Base-by-base conservation (phyloP, 2,329 filamentous ascomycete genomes). In the Septoria petroselini region DNA sequence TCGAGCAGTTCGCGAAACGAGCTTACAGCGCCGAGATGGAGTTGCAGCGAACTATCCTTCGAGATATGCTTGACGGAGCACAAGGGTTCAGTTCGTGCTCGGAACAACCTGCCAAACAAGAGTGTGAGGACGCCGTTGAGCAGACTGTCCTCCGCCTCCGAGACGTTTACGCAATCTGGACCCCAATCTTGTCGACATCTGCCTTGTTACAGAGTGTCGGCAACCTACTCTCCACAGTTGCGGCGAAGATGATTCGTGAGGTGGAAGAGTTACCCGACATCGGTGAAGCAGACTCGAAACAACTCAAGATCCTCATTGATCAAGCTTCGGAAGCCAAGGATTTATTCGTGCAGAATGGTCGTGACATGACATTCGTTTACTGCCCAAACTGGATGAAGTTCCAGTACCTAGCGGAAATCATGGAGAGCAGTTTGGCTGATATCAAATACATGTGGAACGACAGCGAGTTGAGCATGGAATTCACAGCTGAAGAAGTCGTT, bases 381-480 rank as follows among this genome's bases (percentile, higher is more conserved):
- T 79, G 80, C 39, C 74, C 77, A 3, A 79, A 77, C 55, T 85
- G 82, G 82, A 71, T 84, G 54, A 81, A 80, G 52, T 84, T 84
- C 61, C 80, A 83, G 62, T 84, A 84, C 58, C 63, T 85, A 44
- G 70, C 76, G 34, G 82, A 84, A 57, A 82, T 85, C 37, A 63
- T 85, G 44, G 82, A 84, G 46, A 78, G 78, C 48, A 80, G 75
- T 41, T 68, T 85, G 12, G 81, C 79, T 15, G 82, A 85, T 60
- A 84, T 85, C 68, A 82, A 78, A 60, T 84, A 78, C 55, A 64
- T 84, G 35, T 85, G 82, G 82, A 74, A 73, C 2, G 81, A 85
- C 58, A 79, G 80, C n/a, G 82, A 82, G 64, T 60, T 85, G 59
- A 77, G 76, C 52, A 63, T 83, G 48, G 81, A 84, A 61, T 84